Percentiles rank a stretch among this genome's conserved stretches.
These are phyloP conservation scores for Cicer judaicum DNA, from an alignment of 306 rosid species.

Conservation along the genomic window DNA sequence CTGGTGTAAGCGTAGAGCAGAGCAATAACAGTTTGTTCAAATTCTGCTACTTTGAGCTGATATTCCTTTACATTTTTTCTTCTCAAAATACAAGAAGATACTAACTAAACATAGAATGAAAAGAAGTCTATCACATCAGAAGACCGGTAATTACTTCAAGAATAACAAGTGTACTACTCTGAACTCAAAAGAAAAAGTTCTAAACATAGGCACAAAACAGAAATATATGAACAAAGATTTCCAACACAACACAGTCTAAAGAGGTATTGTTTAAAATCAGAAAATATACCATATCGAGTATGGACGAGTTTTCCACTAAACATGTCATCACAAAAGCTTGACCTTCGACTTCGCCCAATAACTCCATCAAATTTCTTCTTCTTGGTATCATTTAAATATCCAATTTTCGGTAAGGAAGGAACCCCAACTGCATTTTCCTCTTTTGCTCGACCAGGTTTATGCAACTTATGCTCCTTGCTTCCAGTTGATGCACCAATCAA, in stretches of 20 bases:
- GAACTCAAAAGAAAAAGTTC: constrained; percentile 3
- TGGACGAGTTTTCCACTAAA: constrained; percentile 46
- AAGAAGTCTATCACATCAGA: constrained; percentile 7
- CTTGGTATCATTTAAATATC: constrained; percentile 47
- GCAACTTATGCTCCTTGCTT: constrained; percentile 49
- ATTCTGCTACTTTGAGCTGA: neutral
- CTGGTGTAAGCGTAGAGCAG: too few relatives aligned
- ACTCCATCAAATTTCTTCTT: constrained; percentile 47
- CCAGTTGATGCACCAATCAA: constrained; percentile 44
- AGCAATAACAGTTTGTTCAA: too few relatives aligned
- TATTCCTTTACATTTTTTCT: constrained; percentile 10
- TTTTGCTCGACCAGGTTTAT: constrained; percentile 41
- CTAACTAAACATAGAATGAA: constrained; percentile 18
- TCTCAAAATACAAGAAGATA: constrained; percentile 8
- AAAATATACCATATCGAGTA: constrained; percentile 50
- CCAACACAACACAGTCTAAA: constrained; percentile 11
- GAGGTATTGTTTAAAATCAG: constrained; percentile 17
- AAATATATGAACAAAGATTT: constrained; percentile 12
- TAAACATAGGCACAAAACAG: constrained; percentile 4
- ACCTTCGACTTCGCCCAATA: constrained; percentile 48
- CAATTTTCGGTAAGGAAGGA: constrained; percentile 53
- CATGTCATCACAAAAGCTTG: constrained; percentile 44
- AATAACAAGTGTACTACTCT: constrained; percentile 26
- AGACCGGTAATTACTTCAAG: constrained; percentile 27
- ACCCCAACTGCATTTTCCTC: constrained; percentile 51